phyloP scores from a whole-genome alignment of 345 rosid genomes.

The Eutrema heterophyllum region DNA sequence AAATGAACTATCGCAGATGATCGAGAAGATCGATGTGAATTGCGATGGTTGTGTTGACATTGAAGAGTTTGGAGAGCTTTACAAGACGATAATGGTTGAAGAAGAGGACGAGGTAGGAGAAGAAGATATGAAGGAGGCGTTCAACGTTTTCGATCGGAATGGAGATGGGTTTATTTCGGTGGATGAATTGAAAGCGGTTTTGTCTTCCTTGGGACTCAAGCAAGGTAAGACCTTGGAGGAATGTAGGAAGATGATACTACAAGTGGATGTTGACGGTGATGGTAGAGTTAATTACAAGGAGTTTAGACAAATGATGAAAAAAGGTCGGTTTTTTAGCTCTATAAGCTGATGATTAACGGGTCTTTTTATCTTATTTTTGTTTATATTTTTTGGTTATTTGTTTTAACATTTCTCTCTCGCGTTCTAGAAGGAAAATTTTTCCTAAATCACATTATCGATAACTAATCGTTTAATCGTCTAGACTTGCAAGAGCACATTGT shows the following conservation, averaged over 20 bases:
- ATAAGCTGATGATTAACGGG: conserved; percentile 9
- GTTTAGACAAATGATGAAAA: conserved; percentile 54
- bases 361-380: not conserved
- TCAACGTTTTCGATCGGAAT: conserved; percentile 68
- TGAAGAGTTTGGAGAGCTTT: conserved; percentile 63
- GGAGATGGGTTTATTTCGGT: conserved; percentile 81
- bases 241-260: conserved; percentile 66
- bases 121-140: conserved; percentile 77
- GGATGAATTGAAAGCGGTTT: conserved; percentile 61
- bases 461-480: not conserved
- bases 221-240: conserved; percentile 68
- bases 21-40: conserved; percentile 41
- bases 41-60: conserved; percentile 57
- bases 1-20: conserved; percentile 44
- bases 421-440: not conserved
- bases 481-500: conserved; percentile 14
- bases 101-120: conserved; percentile 46
- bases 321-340: conserved; percentile 31
- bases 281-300: conserved; percentile 61
- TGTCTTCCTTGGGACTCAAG: conserved; percentile 68
- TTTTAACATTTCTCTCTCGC: not conserved
- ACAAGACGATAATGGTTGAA: conserved; percentile 48
- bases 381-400: not conserved
- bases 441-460: not conserved
- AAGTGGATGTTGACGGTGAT: conserved; percentile 83